These are phyloP conservation scores for Elongisporangium prolatum DNA, from an alignment of 352 stramenopile species.

Conservation along the genomic window DNA sequence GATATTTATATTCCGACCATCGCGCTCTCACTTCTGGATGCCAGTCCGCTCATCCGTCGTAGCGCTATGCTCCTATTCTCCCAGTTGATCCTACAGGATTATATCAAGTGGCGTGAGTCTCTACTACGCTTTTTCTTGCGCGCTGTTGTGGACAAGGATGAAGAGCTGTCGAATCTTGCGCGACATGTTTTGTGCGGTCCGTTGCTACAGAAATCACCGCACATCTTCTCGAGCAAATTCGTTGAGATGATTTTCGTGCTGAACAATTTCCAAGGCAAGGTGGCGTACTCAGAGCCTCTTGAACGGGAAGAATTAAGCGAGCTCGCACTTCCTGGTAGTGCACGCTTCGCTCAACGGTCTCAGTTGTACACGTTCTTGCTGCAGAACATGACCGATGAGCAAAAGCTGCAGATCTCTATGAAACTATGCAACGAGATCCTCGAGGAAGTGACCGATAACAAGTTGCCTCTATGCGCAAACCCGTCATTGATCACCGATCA, in stretches of 20 bases:
- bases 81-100: constrained; percentile 96
- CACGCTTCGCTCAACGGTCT: constrained; percentile 60
- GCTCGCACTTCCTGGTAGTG: constrained; percentile 51
- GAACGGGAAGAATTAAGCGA: constrained; percentile 64
- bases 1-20: constrained; percentile 96
- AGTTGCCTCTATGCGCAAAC: constrained; percentile 64
- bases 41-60: constrained; percentile 86
- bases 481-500: constrained; percentile 78
- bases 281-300: constrained; percentile 60
- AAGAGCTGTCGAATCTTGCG: constrained; percentile 90
- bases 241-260: constrained; percentile 97
- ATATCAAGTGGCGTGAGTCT: constrained; percentile 97
- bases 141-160: constrained; percentile 91
- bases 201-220: constrained; percentile 88
- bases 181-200: constrained; percentile 91
- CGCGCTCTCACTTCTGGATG: constrained; percentile 90
- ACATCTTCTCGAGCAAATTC: constrained; percentile 96
- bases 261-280: constrained; percentile 76
- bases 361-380: constrained; percentile 94
- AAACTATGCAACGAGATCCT: constrained; percentile 93
- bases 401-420: constrained; percentile 95
- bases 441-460: constrained; percentile 84
- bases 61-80: constrained; percentile 95
- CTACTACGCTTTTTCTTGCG: constrained; percentile 95
- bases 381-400: constrained; percentile 93